phyloP scores from a whole-genome alignment of 1,139 yeast species.

The Yamadazyma membranifaciens region DNA sequence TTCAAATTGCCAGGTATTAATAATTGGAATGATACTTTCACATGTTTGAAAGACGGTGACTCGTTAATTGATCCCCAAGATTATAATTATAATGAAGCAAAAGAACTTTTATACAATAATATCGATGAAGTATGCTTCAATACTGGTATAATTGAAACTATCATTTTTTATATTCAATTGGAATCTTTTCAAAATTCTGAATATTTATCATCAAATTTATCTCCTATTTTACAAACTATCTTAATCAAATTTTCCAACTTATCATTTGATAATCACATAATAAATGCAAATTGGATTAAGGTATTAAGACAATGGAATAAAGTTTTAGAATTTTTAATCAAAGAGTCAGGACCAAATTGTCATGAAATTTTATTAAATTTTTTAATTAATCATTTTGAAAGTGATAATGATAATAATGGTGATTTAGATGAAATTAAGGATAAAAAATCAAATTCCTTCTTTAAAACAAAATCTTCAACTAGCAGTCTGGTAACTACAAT shows the following conservation, averaged over 20 bases:
- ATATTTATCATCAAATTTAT: constrained; percentile 30
- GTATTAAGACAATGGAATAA: constrained; percentile 30
- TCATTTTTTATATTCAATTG: constrained; percentile 39
- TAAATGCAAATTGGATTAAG: constrained; percentile 35
- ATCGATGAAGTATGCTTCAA: constrained; percentile 26
- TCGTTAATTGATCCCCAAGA: constrained; percentile 6
- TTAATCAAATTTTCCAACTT: constrained; percentile 26
- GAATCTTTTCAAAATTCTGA: constrained; percentile 45
- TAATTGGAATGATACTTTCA: constrained; percentile 24
- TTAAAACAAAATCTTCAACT: constrained; percentile 5
- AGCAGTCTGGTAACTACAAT: constrained; percentile 15
- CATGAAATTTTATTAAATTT: constrained; percentile 38
- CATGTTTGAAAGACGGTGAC: constrained; percentile 11
- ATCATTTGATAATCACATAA: constrained; percentile 28
- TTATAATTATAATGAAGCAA: constrained; percentile 9
- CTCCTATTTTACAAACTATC: constrained; percentile 29
- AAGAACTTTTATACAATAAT: constrained; percentile 12
- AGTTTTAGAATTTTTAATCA: constrained; percentile 31
- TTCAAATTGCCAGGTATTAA: constrained; percentile 31
- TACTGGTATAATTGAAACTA: constrained; percentile 33
- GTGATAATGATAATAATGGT: constrained; percentile 5
- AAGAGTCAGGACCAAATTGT: constrained; percentile 39
- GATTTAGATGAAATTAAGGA: constrained; percentile 9
- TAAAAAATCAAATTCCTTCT: constrained; percentile 10
- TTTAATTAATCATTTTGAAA: constrained; percentile 30